These are phyloP conservation scores for Cokeromyces recurvatus DNA, from an alignment of 371 early-diverging fungal genomes.

Conservation along the genomic window DNA sequence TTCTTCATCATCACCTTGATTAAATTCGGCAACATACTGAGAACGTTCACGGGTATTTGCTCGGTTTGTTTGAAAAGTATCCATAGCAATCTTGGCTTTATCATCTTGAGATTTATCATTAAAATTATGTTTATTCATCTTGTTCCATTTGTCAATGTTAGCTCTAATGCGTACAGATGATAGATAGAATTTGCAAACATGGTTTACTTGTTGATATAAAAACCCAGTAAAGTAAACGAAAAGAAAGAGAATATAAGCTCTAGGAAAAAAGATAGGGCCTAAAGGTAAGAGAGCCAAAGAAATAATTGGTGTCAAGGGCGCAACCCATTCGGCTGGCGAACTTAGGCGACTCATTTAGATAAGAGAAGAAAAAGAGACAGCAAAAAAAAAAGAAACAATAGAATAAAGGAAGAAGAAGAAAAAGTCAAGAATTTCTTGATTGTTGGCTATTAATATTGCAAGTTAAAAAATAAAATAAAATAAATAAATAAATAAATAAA, in stretches of 20 bases:
- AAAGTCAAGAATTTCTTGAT: too few relatives aligned
- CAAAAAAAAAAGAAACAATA: too few relatives aligned
- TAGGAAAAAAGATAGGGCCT: constrained; percentile 41
- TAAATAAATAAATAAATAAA: too few relatives aligned
- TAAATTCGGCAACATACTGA: too few relatives aligned
- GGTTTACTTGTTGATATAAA: constrained; percentile 42
- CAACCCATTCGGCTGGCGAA: constrained; percentile 48
- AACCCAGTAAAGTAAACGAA: constrained; percentile 40
- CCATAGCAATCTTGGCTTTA: constrained; percentile 8
- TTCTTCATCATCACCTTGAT: constrained; percentile 5
- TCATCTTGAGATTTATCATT: constrained; percentile 10
- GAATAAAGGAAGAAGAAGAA: too few relatives aligned
- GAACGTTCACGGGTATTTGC: neutral
- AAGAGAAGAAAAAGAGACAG: constrained; percentile 2
- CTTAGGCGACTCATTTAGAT: constrained; percentile 14
- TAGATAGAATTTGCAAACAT: constrained; percentile 40
- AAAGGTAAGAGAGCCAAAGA: constrained; percentile 35
- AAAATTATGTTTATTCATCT: constrained; percentile 1
- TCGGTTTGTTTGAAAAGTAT: neutral
- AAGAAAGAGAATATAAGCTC: constrained; percentile 33
- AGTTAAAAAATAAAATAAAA: too few relatives aligned
- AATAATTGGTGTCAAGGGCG: constrained; percentile 38
- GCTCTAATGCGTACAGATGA: constrained; percentile 28
- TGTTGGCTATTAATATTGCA: too few relatives aligned
- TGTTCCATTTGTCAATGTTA: constrained; percentile 31